Evolutionary conservation across 1,284 basidiomycete genomes (phyloP).

Genomic region (Amylostereum areolatum): DNA sequence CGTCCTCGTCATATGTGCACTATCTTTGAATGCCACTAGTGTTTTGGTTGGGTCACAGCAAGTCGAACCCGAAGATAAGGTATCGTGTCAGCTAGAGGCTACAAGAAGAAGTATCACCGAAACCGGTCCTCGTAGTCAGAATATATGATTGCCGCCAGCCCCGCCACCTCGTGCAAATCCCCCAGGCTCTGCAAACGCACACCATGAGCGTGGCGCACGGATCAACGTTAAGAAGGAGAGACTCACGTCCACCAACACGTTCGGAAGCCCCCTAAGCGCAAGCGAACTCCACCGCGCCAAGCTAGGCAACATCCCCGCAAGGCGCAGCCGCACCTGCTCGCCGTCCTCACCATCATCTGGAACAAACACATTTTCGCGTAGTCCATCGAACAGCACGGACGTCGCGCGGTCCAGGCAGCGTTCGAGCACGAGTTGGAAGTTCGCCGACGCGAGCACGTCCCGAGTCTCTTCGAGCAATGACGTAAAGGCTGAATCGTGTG

Average conservation of each 20-base stretch:
- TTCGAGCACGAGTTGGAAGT: conserved; percentile 66
- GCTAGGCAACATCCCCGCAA: conserved; percentile 75
- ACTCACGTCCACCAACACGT: conserved; percentile 80
- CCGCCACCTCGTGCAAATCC: conserved; percentile 23
- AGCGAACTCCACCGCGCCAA: conserved; percentile 72
- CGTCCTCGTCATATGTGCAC: too few relatives aligned
- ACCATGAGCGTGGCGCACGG: not conserved
- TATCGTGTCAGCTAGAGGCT: not conserved
- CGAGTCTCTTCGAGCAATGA: conserved; percentile 67
- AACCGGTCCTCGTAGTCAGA: conserved; percentile 30
- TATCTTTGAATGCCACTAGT: too few relatives aligned
- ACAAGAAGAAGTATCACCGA: conserved; percentile 17
- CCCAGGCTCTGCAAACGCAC: conserved; percentile 20
- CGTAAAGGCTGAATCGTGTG: conserved; percentile 48
- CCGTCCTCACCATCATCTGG: conserved; percentile 23
- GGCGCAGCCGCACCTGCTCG: conserved; percentile 44
- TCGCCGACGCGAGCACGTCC: conserved; percentile 54
- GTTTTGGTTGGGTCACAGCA: too few relatives aligned
- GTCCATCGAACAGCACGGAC: conserved; percentile 43
- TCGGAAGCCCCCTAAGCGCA: conserved; percentile 68
- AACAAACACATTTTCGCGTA: conserved; percentile 53
- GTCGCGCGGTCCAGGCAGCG: conserved; percentile 66
- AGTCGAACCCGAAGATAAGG: not conserved
- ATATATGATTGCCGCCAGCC: conserved; percentile 31
- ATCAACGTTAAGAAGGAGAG: conserved; percentile 8